Percentiles rank a stretch among this genome's conserved stretches.
Evolutionary conservation across 78 protist species (phyloP).

Genomic region (Monosiga brevicollis): DNA sequence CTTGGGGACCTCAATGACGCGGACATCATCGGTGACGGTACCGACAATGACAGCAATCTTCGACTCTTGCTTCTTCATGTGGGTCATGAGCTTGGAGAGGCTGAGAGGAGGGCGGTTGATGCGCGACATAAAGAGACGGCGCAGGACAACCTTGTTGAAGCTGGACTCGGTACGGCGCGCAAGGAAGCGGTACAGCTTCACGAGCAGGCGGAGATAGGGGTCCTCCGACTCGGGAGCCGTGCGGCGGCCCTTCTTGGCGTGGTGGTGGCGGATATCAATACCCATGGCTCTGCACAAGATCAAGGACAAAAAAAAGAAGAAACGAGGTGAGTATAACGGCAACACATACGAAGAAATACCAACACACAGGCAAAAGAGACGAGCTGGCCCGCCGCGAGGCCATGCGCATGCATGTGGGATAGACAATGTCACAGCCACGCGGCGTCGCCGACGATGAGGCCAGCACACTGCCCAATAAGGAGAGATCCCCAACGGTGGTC

Average conservation of each 20-base stretch:
- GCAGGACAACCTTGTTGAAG: slow-evolving; percentile 87
- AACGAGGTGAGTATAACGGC: not conserved
- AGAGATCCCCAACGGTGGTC: too few relatives aligned
- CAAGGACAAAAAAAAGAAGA: not conserved
- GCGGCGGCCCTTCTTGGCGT: slow-evolving; percentile 25
- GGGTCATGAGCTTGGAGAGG: slow-evolving; percentile 59
- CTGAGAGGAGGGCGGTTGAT: slow-evolving; percentile 86
- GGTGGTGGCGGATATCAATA: slow-evolving; percentile 48
- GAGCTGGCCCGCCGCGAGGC: too few relatives aligned
- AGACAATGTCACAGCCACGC: too few relatives aligned
- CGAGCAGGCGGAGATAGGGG: slow-evolving; percentile 45
- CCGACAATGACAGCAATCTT: slow-evolving; percentile 92
- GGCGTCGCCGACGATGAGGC: too few relatives aligned
- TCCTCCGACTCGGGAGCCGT: slow-evolving; percentile 43
- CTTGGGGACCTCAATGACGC: slow-evolving; percentile 83
- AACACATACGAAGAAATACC: too few relatives aligned
- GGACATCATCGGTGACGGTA: slow-evolving; percentile 95
- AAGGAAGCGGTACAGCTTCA: slow-evolving; percentile 91
- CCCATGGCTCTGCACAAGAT: slow-evolving; percentile 45
- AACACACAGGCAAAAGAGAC: too few relatives aligned
- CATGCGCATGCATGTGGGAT: too few relatives aligned
- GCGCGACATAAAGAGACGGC: slow-evolving; percentile 65
- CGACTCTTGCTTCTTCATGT: slow-evolving; percentile 51
- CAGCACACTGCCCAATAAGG: too few relatives aligned
- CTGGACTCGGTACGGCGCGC: slow-evolving; percentile 92